A percentile compares a stretch with the other conserved stretches of the same genome.
Conservation (phyloP, 2,329 filamentous ascomycete genomes). For the Aspergillus cejpii region DNA sequence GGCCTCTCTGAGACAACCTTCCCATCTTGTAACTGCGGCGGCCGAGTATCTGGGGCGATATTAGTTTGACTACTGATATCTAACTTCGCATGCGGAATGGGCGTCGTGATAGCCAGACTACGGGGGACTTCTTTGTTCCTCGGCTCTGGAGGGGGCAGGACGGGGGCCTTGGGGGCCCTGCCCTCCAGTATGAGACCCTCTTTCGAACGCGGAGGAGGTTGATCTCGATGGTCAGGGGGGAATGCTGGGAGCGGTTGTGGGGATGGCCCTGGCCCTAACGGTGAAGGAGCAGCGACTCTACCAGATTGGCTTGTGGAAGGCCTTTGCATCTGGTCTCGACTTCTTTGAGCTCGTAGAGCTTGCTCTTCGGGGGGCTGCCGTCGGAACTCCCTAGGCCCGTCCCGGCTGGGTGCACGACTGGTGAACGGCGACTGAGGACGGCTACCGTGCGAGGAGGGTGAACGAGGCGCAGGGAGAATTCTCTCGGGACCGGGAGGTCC, state of each 20-base stretch:
- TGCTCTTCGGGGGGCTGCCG: slow-evolving; percentile 35
- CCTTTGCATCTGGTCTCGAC: slow-evolving; percentile 37
- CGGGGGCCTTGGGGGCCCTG: slow-evolving; percentile 12
- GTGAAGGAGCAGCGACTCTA: slow-evolving; percentile 31
- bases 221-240: slow-evolving; percentile 19
- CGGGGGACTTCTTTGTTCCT: slow-evolving; percentile 20
- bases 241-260: slow-evolving; percentile 21
- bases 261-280: slow-evolving; percentile 22
- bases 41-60: slow-evolving; percentile 19
- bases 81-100: slow-evolving; percentile 11
- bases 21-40: slow-evolving; percentile 27
- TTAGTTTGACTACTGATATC: slow-evolving; percentile 18
- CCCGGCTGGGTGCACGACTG: slow-evolving; percentile 34
- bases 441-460: slow-evolving; percentile 24
- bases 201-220: slow-evolving; percentile 19
- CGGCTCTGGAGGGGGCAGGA: slow-evolving; percentile 16
- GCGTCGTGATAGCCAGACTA: slow-evolving; percentile 10
- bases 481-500: slow-evolving; percentile 21
- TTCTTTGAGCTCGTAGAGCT: slow-evolving; percentile 31
- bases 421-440: slow-evolving; percentile 27
- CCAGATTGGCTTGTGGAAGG: slow-evolving; percentile 33
- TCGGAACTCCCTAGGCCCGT: slow-evolving; percentile 28
- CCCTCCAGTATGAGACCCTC: slow-evolving; percentile 19
- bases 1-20: slow-evolving; percentile 19
- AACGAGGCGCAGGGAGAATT: slow-evolving; percentile 22